Evolutionary conservation across 23 red algal species (phyloP).

Genomic region (Agarophyton chilense): DNA sequence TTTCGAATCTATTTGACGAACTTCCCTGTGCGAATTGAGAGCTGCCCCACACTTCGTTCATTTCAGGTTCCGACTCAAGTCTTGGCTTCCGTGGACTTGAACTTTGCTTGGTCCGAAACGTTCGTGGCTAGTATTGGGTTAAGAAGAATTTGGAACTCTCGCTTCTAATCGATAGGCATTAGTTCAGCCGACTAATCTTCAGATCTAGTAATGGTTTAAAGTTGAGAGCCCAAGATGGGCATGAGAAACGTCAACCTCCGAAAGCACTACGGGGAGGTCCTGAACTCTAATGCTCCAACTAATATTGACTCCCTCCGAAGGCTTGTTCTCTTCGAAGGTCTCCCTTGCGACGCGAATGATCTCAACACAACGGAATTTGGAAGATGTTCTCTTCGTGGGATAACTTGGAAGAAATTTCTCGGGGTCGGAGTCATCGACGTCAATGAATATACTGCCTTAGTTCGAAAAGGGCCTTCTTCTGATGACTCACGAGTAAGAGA

Average conservation of each 20-base stretch:
- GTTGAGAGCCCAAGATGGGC: slow-evolving; percentile 55
- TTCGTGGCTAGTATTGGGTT: too few species aligned
- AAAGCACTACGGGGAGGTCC: slow-evolving; percentile 42
- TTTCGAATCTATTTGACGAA: too few species aligned
- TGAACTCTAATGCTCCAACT: slow-evolving; percentile 13
- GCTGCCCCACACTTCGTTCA: too few species aligned
- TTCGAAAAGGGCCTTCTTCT: slow-evolving; percentile 75
- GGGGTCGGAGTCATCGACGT: slow-evolving; percentile 61
- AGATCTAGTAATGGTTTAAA: not conserved
- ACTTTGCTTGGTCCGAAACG: too few species aligned
- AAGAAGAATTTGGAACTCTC: too few species aligned
- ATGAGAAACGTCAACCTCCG: slow-evolving; percentile 27
- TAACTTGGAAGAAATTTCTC: slow-evolving; percentile 85
- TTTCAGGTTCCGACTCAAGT: too few species aligned
- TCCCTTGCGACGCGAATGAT: slow-evolving; percentile 51
- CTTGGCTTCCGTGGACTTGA: too few species aligned
- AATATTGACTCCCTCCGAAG: slow-evolving; percentile 52
- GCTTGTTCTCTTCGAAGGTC: slow-evolving; percentile 59
- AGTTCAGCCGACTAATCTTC: not conserved
- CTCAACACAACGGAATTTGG: slow-evolving; percentile 52
- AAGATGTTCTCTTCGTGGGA: slow-evolving; percentile 65
- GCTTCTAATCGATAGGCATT: too few species aligned
- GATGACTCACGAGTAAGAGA: slow-evolving; percentile 81
- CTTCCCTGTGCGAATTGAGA: not conserved
- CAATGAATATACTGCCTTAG: slow-evolving; percentile 66